A percentile compares a stretch with the other conserved stretches of the same genome.
These are phyloP conservation scores for Sarocladium strictum DNA, from an alignment of 2,329 filamentous ascomycete genomes.

Conservation along the genomic window DNA sequence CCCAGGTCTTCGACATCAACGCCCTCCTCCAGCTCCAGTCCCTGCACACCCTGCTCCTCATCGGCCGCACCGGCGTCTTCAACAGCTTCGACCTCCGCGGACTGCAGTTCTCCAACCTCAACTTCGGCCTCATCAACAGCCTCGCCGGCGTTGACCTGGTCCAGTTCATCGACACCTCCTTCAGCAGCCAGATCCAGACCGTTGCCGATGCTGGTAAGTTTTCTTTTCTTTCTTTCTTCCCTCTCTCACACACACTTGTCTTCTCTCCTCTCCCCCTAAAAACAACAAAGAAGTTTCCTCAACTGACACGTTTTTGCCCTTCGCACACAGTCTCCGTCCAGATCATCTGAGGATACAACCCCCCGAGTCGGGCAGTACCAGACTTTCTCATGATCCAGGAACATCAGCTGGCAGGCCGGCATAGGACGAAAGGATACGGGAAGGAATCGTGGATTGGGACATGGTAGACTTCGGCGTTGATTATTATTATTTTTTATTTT, in stretches of 20 bases:
- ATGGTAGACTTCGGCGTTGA: constrained; percentile 4
- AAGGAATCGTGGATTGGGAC: constrained; percentile 1
- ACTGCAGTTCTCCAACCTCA: constrained; percentile 20
- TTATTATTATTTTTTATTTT: not conserved
- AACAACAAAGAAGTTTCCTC: not conserved
- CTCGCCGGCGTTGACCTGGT: constrained; percentile 22
- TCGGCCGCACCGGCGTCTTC: constrained; percentile 23
- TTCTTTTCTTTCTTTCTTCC: constrained; percentile 16
- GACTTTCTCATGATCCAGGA: not conserved
- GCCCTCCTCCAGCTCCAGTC: constrained; percentile 34
- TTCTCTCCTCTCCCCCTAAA: not conserved
- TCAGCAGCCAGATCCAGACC: constrained; percentile 18
- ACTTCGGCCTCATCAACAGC: constrained; percentile 23
- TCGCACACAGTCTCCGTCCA: not conserved
- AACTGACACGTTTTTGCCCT: constrained; percentile 1
- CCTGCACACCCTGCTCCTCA: constrained; percentile 32
- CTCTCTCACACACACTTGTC: constrained; percentile 17
- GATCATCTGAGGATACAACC: constrained; percentile 8
- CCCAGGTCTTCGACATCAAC: constrained; percentile 34
- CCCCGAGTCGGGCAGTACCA: not conserved
- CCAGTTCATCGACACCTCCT: constrained; percentile 21
- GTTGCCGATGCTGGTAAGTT: constrained; percentile 21
- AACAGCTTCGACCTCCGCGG: constrained; percentile 21
- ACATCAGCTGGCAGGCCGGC: constrained; percentile 8
- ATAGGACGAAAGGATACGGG: constrained; percentile 3